These are phyloP conservation scores for Barbarea vulgaris DNA, from an alignment of 345 rosid genomes.

Conservation along the genomic window DNA sequence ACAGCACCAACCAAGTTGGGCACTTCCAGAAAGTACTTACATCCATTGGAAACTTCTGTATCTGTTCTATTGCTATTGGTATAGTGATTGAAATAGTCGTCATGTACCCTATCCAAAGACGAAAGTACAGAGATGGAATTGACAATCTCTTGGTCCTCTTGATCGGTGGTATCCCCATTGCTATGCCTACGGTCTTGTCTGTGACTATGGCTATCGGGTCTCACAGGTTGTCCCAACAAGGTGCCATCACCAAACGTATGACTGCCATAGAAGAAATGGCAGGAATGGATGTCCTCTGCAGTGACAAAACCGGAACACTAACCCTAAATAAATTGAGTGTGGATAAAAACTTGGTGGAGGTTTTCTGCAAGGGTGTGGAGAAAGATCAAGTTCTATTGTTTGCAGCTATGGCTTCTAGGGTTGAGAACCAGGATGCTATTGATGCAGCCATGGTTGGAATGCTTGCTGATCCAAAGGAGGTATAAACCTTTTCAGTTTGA, in stretches of 20 bases:
- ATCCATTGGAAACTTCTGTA: slow-evolving; percentile 59
- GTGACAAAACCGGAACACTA: slow-evolving; percentile 59
- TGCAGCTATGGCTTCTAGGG: slow-evolving; percentile 48
- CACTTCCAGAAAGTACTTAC: slow-evolving; percentile 54
- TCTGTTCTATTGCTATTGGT: slow-evolving; percentile 54
- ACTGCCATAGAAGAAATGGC: slow-evolving; percentile 51
- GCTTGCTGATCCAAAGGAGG: slow-evolving; percentile 55
- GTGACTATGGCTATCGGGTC: slow-evolving; percentile 50
- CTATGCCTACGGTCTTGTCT: slow-evolving; percentile 98
- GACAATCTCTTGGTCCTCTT: slow-evolving; percentile 86
- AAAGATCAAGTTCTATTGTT: slow-evolving; percentile 44
- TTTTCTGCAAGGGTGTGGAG: slow-evolving; percentile 45
- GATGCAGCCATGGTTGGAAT: slow-evolving; percentile 56
- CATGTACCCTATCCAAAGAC: slow-evolving; percentile 54
- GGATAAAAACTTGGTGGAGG: slow-evolving; percentile 46
- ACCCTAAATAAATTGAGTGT: slow-evolving; percentile 47
- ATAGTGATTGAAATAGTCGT: slow-evolving; percentile 48
- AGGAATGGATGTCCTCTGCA: slow-evolving; percentile 47
- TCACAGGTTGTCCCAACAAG: slow-evolving; percentile 47
- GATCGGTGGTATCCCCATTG: slow-evolving; percentile 97
- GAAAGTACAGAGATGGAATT: slow-evolving; percentile 65
- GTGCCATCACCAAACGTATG: slow-evolving; percentile 51
- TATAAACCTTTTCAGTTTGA: slow-evolving; percentile 22
- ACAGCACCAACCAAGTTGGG: slow-evolving; percentile 50
- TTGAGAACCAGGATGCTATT: slow-evolving; percentile 49